Evolutionary conservation across 176 grass and related monocot species (phyloP).

Genomic region (Oryza nivara): DNA sequence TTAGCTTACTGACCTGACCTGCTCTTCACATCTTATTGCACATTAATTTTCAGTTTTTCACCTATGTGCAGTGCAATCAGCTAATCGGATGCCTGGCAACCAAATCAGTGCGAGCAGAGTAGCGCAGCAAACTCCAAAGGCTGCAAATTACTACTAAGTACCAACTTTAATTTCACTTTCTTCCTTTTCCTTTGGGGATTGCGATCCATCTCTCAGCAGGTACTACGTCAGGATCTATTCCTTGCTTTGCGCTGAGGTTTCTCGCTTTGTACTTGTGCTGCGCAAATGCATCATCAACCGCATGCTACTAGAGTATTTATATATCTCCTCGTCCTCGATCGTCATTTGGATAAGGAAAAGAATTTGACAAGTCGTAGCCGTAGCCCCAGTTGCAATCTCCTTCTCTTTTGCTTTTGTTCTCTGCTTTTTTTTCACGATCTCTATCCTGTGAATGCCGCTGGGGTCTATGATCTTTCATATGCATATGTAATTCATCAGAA

Average conservation of each 20-base stretch:
- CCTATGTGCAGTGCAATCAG: background rate
- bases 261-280: conserved; percentile 19
- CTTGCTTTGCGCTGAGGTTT: conserved; percentile 73
- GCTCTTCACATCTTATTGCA: too few relatives aligned
- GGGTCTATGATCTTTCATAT: background rate
- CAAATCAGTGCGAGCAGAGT: background rate
- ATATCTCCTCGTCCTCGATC: background rate
- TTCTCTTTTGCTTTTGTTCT: conserved; percentile 12
- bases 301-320: background rate
- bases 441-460: conserved; percentile 4
- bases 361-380: background rate
- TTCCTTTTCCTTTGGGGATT: conserved; percentile 26
- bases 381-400: conserved; percentile 38
- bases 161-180: conserved; percentile 1
- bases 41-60: too few relatives aligned
- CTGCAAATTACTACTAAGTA: background rate
- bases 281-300: background rate
- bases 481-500: conserved; percentile 11
- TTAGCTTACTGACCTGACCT: too few relatives aligned
- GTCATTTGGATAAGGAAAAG: conserved; percentile 34
- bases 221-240: conserved; percentile 53
- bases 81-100: background rate
- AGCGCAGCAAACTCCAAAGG: conserved; percentile 13
- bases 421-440: conserved; percentile 26
- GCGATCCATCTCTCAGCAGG: conserved; percentile 26